A percentile compares a stretch with the other conserved stretches of the same genome.
Conservation (phyloP, 495 filamentous ascomycete species). For the Aspergillus conjunctus region DNA sequence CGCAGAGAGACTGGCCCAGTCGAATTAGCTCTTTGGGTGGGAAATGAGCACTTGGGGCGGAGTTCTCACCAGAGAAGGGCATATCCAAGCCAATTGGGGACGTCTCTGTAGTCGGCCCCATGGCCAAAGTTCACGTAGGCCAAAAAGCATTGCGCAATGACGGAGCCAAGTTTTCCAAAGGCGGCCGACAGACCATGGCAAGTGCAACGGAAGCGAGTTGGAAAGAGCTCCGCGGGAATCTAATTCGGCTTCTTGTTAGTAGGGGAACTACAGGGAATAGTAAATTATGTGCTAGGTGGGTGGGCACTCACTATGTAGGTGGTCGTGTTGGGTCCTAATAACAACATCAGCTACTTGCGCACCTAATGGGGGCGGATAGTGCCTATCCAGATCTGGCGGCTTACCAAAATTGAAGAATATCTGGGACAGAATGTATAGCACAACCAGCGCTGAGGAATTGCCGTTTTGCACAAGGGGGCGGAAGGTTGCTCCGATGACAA, state of each 20-base stretch:
- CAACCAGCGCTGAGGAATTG: constrained; percentile 12
- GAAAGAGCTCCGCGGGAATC: constrained; percentile 18
- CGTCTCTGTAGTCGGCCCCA: constrained; percentile 9
- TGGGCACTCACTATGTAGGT: constrained; percentile 17
- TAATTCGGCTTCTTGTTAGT: neutral
- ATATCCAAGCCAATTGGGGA: constrained; percentile 17
- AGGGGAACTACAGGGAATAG: neutral
- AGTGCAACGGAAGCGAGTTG: constrained; percentile 20
- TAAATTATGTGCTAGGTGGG: too few relatives aligned
- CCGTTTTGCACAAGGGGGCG: neutral
- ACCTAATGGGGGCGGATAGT: neutral
- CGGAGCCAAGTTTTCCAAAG: constrained; percentile 17
- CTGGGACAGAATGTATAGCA: constrained; percentile 18
- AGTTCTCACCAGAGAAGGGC: constrained; percentile 17
- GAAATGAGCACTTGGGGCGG: neutral
- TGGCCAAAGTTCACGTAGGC: constrained; percentile 18
- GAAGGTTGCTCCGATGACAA: constrained; percentile 17
- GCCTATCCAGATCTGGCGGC: neutral
- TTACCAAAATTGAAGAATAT: constrained; percentile 24
- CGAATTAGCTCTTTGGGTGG: neutral
- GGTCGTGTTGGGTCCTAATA: constrained; percentile 18
- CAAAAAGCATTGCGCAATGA: constrained; percentile 20
- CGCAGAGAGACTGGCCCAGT: constrained; percentile 6
- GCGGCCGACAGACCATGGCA: constrained; percentile 19
- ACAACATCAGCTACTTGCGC: neutral